phyloP scores from a whole-genome alignment of 257 asterid genomes.

The Cordia subcordata region DNA sequence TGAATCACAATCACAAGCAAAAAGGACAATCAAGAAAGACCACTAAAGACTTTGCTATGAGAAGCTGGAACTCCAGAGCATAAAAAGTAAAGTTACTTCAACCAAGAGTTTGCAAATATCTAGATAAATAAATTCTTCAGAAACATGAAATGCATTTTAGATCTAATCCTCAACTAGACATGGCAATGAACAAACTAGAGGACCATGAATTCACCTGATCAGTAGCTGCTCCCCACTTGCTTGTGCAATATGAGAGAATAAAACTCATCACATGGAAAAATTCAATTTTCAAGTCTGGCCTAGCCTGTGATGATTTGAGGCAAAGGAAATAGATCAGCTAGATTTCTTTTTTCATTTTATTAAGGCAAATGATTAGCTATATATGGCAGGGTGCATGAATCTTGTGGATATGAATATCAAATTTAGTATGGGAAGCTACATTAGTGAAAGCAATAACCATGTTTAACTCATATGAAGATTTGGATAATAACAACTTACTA shows the following conservation, averaged over 20 bases:
- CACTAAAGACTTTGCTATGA: too few species aligned
- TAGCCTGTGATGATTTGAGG: conserved; percentile 56
- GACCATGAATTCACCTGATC: conserved; percentile 63
- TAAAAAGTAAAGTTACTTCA: too few species aligned
- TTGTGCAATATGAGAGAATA: conserved; percentile 86
- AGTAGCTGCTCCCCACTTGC: conserved; percentile 77
- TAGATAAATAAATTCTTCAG: too few species aligned
- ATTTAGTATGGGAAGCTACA: too few species aligned
- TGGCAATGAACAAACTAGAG: conserved; percentile 12
- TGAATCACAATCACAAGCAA: too few species aligned
- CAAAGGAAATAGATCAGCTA: not conserved
- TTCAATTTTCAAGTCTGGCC: conserved; percentile 96
- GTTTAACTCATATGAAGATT: conserved; percentile 6
- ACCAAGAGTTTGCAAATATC: too few species aligned
- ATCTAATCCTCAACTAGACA: conserved; percentile 3
- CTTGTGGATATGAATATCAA: conserved; percentile 4
- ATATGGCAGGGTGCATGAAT: not conserved
- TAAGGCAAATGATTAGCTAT: not conserved
- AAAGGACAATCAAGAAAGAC: too few species aligned
- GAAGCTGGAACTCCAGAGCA: too few species aligned
- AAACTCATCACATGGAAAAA: conserved; percentile 92
- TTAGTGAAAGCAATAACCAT: not conserved
- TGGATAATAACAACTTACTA: conserved; percentile 46
- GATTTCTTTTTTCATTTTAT: not conserved
- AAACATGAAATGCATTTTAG: not conserved